A percentile compares a stretch with the other conserved stretches of the same genome.
phyloP scores from a whole-genome alignment of 495 filamentous ascomycete genomes.

The Jackrogersella multiformis region DNA sequence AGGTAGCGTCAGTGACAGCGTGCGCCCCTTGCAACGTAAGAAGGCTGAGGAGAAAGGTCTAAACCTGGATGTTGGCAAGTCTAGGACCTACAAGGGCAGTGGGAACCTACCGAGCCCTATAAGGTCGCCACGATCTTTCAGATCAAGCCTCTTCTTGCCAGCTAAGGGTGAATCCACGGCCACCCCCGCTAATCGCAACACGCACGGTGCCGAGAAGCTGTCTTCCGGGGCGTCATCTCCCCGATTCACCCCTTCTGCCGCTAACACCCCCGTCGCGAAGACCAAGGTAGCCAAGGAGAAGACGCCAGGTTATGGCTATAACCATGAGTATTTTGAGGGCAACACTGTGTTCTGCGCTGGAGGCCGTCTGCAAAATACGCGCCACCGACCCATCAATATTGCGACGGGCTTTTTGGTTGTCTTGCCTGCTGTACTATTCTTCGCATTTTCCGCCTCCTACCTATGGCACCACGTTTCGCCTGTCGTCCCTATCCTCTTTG shows the following conservation, averaged over 20 bases:
- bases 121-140: conserved; percentile 78
- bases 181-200: conserved; percentile 61
- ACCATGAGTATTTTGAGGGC: conserved; percentile 91
- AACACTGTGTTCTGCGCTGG: conserved; percentile 90
- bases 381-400: conserved; percentile 90
- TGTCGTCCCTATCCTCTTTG: conserved; percentile 89
- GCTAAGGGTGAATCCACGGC: conserved; percentile 54
- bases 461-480: conserved; percentile 91
- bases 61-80: conserved; percentile 66
- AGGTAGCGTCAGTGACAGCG: conserved; percentile 76
- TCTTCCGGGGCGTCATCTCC: conserved; percentile 81
- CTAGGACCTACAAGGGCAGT: conserved; percentile 55
- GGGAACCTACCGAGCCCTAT: conserved; percentile 61
- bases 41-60: conserved; percentile 60
- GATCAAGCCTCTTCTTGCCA: conserved; percentile 71
- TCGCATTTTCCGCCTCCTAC: conserved; percentile 87
- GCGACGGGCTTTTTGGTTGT: conserved; percentile 81
- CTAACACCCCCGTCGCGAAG: conserved; percentile 39
- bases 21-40: conserved; percentile 72
- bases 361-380: conserved; percentile 86
- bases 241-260: conserved; percentile 53
- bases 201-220: conserved; percentile 75
- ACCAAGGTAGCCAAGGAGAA: conserved; percentile 42
- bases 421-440: conserved; percentile 81
- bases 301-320: conserved; percentile 66